These are phyloP conservation scores for Volvox reticuliferus DNA, from an alignment of 139 green algal species.

Conservation along the genomic window DNA sequence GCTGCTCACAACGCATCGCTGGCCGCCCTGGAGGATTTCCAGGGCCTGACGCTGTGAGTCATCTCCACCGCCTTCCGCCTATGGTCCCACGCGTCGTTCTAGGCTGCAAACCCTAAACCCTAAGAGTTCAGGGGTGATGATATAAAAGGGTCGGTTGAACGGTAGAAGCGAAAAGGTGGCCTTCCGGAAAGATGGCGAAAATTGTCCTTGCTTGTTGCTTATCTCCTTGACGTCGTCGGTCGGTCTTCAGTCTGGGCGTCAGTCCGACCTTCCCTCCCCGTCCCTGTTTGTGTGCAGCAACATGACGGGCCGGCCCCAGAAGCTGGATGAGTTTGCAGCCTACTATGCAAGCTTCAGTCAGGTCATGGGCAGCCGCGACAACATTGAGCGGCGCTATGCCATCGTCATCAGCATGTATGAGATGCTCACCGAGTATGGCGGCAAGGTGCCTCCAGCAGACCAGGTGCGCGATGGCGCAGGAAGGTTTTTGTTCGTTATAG, in stretches of 20 bases:
- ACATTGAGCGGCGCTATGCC: constrained; percentile 44
- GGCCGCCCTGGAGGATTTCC: constrained; percentile 57
- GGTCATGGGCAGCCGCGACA: constrained; percentile 15
- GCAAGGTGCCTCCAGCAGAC: constrained; percentile 60
- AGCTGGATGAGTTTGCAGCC: constrained; percentile 59
- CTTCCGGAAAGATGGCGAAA: no score
- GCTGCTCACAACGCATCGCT: constrained; percentile 61
- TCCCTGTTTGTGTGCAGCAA: constrained; percentile 16
- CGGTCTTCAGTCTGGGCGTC: no score
- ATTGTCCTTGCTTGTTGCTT: no score
- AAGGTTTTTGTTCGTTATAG: no score
- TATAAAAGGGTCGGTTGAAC: no score
- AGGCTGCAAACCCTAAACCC: no score
- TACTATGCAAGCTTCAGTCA: constrained; percentile 42
- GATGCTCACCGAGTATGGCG: constrained; percentile 64
- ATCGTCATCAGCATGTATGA: constrained; percentile 61
- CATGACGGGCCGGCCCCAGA: constrained; percentile 42
- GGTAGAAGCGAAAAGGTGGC: no score
- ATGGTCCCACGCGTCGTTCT: no score
- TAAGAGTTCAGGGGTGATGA: no score
- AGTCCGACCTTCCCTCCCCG: no score
- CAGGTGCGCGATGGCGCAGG: constrained; percentile 42
- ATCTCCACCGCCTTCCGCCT: background rate
- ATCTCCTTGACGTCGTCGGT: no score
- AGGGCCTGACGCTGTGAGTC: constrained; percentile 42